A percentile compares a stretch with the other conserved stretches of the same genome.
Conservation (phyloP, 148 eudicot species). For the Rhododendron williamsianum region DNA sequence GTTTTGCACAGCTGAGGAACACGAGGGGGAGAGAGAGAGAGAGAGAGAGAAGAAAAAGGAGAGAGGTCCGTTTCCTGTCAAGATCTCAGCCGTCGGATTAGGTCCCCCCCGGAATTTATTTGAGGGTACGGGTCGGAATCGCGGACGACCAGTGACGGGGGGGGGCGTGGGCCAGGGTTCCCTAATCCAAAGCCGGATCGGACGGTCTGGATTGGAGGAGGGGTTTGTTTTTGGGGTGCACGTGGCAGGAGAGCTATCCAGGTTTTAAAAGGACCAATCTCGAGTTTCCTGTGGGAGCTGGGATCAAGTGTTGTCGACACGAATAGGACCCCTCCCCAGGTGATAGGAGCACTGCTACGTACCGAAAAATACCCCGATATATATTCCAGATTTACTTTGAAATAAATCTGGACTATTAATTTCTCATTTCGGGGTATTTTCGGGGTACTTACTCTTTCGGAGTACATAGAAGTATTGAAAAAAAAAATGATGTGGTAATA, state of each 20-base stretch:
- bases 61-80: conserved; percentile 10
- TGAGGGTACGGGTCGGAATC: conserved; percentile 10
- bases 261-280: background rate
- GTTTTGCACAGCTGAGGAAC: conserved; percentile 6
- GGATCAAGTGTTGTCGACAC: background rate
- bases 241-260: background rate
- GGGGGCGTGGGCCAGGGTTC: background rate
- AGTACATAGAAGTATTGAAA: no score
- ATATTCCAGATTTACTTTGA: no score
- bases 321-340: background rate
- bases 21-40: background rate
- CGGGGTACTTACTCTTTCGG: no score
- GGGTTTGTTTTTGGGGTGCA: background rate
- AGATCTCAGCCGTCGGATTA: conserved; percentile 27
- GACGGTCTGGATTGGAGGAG: background rate
- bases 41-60: conserved; percentile 3
- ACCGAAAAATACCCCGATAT: no score
- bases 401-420: no score
- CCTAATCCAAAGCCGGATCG: background rate
- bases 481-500: no score
- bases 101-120: background rate
- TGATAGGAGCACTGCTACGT: no score
- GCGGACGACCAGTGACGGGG: background rate
- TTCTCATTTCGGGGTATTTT: no score
- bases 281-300: background rate